Conservation (phyloP, 2,329 filamentous ascomycete genomes). For the Zasmidium citrigriseum region DNA sequence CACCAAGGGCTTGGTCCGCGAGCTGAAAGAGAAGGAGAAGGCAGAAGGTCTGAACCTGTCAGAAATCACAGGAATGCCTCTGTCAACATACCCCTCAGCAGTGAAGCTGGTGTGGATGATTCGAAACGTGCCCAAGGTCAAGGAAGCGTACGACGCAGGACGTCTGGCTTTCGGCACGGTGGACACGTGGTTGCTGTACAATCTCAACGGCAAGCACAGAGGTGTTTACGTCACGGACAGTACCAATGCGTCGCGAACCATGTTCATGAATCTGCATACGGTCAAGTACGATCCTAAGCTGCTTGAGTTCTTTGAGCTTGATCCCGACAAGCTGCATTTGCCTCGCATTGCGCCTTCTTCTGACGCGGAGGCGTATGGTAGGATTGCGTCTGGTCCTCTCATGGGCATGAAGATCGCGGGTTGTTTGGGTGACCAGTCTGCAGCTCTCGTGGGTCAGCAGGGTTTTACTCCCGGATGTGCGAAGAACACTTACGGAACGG, state of each 20-base stretch:
- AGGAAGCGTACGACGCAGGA: conserved; percentile 74
- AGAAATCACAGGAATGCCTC: conserved; percentile 74
- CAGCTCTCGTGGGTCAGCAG: conserved; percentile 70
- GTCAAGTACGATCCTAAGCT: conserved; percentile 78
- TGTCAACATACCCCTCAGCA: conserved; percentile 86
- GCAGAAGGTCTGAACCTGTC: conserved; percentile 63
- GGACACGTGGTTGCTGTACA: conserved; percentile 84
- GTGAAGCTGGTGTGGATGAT: conserved; percentile 88
- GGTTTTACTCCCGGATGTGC: conserved; percentile 79
- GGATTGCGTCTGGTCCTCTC: conserved; percentile 64
- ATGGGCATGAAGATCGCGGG: conserved; percentile 75
- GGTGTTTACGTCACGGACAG: conserved; percentile 79
- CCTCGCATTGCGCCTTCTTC: conserved; percentile 83
- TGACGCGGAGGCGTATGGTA: conserved; percentile 71
- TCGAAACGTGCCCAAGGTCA: conserved; percentile 68
- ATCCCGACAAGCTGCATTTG: conserved; percentile 69
- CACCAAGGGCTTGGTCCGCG: conserved; percentile 72
- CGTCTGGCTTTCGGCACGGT: conserved; percentile 85
- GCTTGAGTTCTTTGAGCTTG: conserved; percentile 78
- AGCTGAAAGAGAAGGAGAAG: conserved; percentile 67
- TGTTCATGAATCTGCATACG: conserved; percentile 89
- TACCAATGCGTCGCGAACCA: conserved; percentile 85
- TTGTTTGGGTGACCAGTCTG: conserved; percentile 83
- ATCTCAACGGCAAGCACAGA: conserved; percentile 70
- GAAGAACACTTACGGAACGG: conserved; percentile 91